Conservation (phyloP, 2,329 filamentous ascomycete genomes). For the Alternaria burnsii region DNA sequence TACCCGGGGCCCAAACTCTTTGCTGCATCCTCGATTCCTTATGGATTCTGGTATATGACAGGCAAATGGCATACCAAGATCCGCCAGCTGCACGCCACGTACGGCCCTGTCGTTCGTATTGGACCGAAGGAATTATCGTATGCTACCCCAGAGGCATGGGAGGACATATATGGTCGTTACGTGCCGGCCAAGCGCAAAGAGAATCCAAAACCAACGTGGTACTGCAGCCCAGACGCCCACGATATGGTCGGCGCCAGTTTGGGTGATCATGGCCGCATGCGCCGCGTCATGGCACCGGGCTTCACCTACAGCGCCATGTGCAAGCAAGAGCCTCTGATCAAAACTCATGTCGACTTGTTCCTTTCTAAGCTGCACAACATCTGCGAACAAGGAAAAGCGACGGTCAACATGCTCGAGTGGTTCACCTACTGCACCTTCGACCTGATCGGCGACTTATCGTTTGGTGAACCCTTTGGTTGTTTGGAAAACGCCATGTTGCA, state of each 20-base stretch:
- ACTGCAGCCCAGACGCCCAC: neutral
- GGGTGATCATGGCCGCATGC: slow-evolving; percentile 1
- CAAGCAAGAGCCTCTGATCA: slow-evolving; percentile 1
- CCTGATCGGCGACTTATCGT: slow-evolving; percentile 4
- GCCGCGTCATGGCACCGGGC: slow-evolving; percentile 3
- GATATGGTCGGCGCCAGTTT: slow-evolving; percentile 1
- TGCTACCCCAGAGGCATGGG: neutral
- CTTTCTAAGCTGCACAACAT: neutral
- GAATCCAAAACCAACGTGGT: slow-evolving; percentile 1
- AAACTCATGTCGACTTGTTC: slow-evolving; percentile 1
- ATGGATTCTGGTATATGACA: neutral
- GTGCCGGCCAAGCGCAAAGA: slow-evolving; percentile 1
- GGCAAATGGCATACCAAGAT: slow-evolving; percentile 4
- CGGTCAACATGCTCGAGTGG: neutral
- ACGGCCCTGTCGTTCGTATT: neutral
- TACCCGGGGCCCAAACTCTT: slow-evolving; percentile 1
- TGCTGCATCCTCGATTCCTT: neutral
- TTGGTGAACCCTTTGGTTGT: slow-evolving; percentile 2
- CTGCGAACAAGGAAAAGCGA: neutral
- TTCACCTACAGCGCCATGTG: slow-evolving; percentile 2
- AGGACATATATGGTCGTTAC: slow-evolving; percentile 5
- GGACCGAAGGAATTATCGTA: neutral
- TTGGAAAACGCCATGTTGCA: slow-evolving; percentile 2
- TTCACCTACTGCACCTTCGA: slow-evolving; percentile 5
- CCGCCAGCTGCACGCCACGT: neutral